Evolutionary conservation across 495 filamentous ascomycete genomes (phyloP).

Genomic region (Xylaria grammica): DNA sequence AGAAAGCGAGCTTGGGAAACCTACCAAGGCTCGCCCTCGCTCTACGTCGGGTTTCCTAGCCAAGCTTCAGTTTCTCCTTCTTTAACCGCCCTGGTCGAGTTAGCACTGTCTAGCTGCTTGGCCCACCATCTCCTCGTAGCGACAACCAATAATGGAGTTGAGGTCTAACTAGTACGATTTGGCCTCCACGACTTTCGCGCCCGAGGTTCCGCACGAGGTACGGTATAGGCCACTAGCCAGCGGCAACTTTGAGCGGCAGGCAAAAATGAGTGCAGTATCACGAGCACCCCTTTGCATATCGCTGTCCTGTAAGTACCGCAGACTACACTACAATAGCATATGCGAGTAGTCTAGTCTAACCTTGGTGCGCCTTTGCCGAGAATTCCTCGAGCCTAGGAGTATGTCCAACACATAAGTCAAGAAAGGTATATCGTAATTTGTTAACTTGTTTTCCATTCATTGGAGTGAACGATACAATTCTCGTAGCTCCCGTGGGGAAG

Average conservation of each 20-base stretch:
- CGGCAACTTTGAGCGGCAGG: slow-evolving; percentile 2
- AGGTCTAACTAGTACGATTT: slow-evolving; percentile 6
- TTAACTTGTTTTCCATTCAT: slow-evolving; percentile 15
- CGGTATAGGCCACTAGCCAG: too few species aligned
- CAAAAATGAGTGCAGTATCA: not conserved
- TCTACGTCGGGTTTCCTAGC: too few species aligned
- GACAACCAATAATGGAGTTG: slow-evolving; percentile 7
- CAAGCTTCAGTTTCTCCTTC: slow-evolving; percentile 2
- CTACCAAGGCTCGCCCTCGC: too few species aligned
- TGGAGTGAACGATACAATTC: not conserved
- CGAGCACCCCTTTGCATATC: too few species aligned
- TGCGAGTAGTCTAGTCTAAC: too few species aligned
- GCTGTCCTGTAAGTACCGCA: too few species aligned
- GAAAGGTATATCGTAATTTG: not conserved
- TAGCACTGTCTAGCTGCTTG: slow-evolving; percentile 1
- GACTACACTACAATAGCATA: too few species aligned
- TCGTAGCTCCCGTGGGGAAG: slow-evolving; percentile 20
- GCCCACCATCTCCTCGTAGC: not conserved
- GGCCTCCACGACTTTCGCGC: not conserved
- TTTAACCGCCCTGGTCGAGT: not conserved
- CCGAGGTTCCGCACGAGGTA: not conserved
- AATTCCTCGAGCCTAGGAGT: too few species aligned
- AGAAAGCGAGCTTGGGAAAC: too few species aligned
- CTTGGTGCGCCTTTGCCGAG: too few species aligned
- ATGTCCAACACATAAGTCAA: too few species aligned